A percentile compares a stretch with the other conserved stretches of the same genome.
Conservation (phyloP, 2,329 filamentous ascomycete genomes). For the Cercospora sp. region DNA sequence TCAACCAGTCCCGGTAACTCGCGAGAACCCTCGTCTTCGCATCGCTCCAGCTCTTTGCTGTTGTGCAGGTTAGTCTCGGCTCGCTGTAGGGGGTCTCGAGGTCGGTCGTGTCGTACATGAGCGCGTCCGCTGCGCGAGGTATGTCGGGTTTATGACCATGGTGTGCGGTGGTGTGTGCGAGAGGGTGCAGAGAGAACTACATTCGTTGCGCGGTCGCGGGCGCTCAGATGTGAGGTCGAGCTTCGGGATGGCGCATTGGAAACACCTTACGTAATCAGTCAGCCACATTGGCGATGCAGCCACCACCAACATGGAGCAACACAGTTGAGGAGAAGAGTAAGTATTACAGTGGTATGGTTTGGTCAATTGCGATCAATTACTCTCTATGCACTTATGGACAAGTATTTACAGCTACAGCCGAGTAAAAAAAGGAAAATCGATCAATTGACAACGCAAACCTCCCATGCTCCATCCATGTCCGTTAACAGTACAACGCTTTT, state of each 20-base stretch:
- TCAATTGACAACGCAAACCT: not conserved
- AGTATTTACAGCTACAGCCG: slow-evolving; percentile 5
- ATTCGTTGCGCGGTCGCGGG: not conserved
- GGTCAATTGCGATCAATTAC: not conserved
- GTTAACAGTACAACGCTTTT: slow-evolving; percentile 9
- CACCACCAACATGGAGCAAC: not conserved
- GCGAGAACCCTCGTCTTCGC: slow-evolving; percentile 82
- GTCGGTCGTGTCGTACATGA: slow-evolving; percentile 45
- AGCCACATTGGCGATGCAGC: not conserved
- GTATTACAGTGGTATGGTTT: not conserved
- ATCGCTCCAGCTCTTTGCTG: slow-evolving; percentile 86
- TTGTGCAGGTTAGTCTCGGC: slow-evolving; percentile 29
- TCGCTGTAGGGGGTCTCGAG: not conserved
- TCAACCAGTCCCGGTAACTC: slow-evolving; percentile 93
- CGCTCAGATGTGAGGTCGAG: slow-evolving; percentile 7
- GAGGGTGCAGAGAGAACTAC: not conserved
- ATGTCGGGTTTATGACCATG: slow-evolving; percentile 80
- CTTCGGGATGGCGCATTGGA: not conserved
- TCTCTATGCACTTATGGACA: slow-evolving; percentile 10
- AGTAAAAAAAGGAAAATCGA: not conserved
- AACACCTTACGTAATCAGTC: not conserved
- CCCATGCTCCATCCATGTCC: not conserved
- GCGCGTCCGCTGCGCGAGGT: slow-evolving; percentile 66
- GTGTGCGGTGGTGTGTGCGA: slow-evolving; percentile 5
- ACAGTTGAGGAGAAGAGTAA: not conserved